phyloP scores from a whole-genome alignment of 2,329 filamentous ascomycete genomes.

The Nectriaceae sp. region DNA sequence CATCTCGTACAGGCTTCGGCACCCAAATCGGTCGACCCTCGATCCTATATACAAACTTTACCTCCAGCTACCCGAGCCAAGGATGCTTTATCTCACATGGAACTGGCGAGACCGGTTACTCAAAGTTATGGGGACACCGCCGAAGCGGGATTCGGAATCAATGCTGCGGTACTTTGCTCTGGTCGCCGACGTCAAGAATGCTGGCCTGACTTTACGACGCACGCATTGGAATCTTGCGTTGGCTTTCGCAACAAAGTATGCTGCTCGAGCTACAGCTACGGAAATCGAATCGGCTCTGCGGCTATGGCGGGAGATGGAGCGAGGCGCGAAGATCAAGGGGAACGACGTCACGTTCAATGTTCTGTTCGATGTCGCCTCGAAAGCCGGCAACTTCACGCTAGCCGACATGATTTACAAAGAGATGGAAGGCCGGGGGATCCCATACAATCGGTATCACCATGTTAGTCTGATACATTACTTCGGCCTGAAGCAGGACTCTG shows the following conservation, averaged over 20 bases:
- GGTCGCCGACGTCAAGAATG: constrained; percentile 77
- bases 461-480: constrained; percentile 83
- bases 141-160: constrained; percentile 55
- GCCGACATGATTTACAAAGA: constrained; percentile 85
- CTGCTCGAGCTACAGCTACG: constrained; percentile 60
- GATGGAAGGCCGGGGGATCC: constrained; percentile 69
- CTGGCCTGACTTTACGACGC: constrained; percentile 66
- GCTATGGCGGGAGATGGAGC: constrained; percentile 91
- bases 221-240: constrained; percentile 85
- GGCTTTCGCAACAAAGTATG: constrained; percentile 74
- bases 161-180: constrained; percentile 85
- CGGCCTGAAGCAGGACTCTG: constrained; percentile 72
- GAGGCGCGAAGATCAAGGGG: constrained; percentile 61
- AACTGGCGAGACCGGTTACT: constrained; percentile 64
- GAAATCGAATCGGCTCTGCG: constrained; percentile 64
- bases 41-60: constrained; percentile 53
- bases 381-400: constrained; percentile 79
- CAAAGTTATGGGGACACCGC: constrained; percentile 65
- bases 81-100: constrained; percentile 52
- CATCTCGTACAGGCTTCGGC: constrained; percentile 44
- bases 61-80: constrained; percentile 50
- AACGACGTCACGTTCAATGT: constrained; percentile 90
- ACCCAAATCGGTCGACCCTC: constrained; percentile 41
- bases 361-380: constrained; percentile 84
- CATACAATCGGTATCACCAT: constrained; percentile 77